phyloP scores from a whole-genome alignment of 495 filamentous ascomycete species.

The Amphirosellinia nigrospora region DNA sequence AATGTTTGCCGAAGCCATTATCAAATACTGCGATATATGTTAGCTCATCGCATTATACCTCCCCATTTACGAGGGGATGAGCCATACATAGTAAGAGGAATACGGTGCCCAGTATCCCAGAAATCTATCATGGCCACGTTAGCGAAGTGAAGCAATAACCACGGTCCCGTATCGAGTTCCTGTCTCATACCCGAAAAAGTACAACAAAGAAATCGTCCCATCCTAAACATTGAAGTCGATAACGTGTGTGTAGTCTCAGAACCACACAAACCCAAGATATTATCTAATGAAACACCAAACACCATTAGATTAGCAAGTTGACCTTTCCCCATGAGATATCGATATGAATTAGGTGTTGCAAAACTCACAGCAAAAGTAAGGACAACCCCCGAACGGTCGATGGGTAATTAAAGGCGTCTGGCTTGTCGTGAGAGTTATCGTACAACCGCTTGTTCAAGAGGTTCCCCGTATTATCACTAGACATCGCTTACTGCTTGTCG shows the following conservation, averaged over 20 bases:
- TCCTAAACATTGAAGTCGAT: slow-evolving; percentile 33
- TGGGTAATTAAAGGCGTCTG: background rate
- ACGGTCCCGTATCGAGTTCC: background rate
- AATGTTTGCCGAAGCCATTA: slow-evolving; percentile 40
- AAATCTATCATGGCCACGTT: slow-evolving; percentile 26
- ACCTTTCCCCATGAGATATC: background rate
- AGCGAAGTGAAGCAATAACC: background rate
- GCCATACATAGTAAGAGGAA: slow-evolving; percentile 36
- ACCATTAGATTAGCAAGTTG: background rate
- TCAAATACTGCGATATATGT: slow-evolving; percentile 32
- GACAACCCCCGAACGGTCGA: slow-evolving; percentile 30
- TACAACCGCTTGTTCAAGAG: slow-evolving; percentile 3
- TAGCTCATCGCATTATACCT: slow-evolving; percentile 13
- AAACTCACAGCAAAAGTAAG: slow-evolving; percentile 37
- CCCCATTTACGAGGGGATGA: background rate
- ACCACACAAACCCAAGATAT: slow-evolving; percentile 37
- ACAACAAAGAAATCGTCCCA: slow-evolving; percentile 43
- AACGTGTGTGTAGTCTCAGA: slow-evolving; percentile 36
- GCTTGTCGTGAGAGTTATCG: slow-evolving; percentile 18
- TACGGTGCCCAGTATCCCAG: slow-evolving; percentile 33
- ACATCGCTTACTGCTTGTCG: slow-evolving; percentile 24
- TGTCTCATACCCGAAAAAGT: slow-evolving; percentile 34
- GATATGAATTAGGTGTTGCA: background rate
- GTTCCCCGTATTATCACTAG: background rate
- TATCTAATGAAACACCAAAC: slow-evolving; percentile 17